Conservation (phyloP, 2,329 filamentous ascomycete species). For the Tolypocladium pustulatum region DNA sequence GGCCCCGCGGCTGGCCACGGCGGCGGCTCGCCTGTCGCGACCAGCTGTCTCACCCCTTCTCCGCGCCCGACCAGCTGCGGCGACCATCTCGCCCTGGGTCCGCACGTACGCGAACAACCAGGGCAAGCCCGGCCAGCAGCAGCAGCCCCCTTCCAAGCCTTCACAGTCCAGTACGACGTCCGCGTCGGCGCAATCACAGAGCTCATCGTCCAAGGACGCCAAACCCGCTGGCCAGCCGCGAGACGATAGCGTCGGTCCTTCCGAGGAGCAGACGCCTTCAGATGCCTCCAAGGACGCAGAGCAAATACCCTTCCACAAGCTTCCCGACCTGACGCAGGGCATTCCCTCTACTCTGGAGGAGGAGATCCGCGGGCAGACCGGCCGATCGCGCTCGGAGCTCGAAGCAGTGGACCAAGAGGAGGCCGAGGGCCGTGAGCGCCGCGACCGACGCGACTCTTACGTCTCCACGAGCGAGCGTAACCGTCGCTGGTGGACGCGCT, state of each 20-base stretch:
- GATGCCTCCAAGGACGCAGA: conserved; percentile 20
- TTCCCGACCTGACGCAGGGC: conserved; percentile 87
- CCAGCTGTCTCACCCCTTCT: conserved; percentile 13
- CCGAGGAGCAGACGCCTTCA: neutral
- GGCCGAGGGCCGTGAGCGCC: conserved; percentile 20
- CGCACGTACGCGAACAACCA: conserved; percentile 16
- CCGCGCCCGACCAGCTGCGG: conserved; percentile 12
- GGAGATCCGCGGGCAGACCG: conserved; percentile 47
- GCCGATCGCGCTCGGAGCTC: conserved; percentile 18
- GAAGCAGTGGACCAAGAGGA: conserved; percentile 26
- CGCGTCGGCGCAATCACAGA: neutral
- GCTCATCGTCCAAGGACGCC: conserved; percentile 4
- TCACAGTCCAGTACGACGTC: neutral
- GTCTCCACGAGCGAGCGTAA: conserved; percentile 83
- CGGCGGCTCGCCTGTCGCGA: conserved; percentile 16
- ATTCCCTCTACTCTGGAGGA: conserved; percentile 84
- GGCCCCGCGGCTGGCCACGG: conserved; percentile 21
- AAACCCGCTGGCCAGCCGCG: neutral
- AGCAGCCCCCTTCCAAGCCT: conserved; percentile 1
- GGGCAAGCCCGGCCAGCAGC: conserved; percentile 6
- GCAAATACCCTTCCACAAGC: conserved; percentile 49
- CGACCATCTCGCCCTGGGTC: conserved; percentile 15
- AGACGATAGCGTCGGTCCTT: conserved; percentile 10
- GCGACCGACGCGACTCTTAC: conserved; percentile 58
- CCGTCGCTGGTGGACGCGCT: conserved; percentile 65